Base-by-base conservation (phyloP, 345 rosid genomes). In the Bruguiera gymnorhiza region DNA sequence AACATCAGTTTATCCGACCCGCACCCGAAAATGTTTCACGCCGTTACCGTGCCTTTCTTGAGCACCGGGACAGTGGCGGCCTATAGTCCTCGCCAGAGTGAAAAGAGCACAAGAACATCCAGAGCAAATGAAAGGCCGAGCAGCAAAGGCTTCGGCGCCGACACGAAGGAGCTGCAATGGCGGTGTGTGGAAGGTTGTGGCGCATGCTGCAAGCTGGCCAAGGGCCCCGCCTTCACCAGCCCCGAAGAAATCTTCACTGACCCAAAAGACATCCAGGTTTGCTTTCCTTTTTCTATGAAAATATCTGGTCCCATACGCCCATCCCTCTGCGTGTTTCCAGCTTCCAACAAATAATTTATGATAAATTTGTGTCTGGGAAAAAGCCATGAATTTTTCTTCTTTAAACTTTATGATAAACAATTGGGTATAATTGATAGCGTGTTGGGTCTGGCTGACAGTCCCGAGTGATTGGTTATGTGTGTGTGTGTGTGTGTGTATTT, bases 191-290 rank as follows among this genome's bases (percentile, higher is more conserved):
- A 87, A 63, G 78, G 84, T 3, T 90, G 97, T 57, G 97, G 97
- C 30, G 96, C 98, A 8, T 90, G 97, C 75, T 93, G 98, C 84
- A 89, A 90, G 84, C 73, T 93, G 26, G 94, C 76, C n/a, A 93
- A 89, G 66, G 97, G 86, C 55, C 91, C 94, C 16, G 75, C 85
- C 66, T 91, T 91, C 27, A 76, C 83, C 27, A 80, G 90, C 9
- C 96, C 98, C 11, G 97, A 90, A 67, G 97, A 93, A 71, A 86
- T 90, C 74, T 89, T 90, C 76, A 76, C 77, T 1, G 62, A 86
- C 70, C 87, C 90, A 19, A 54, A 59, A 3, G 98, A 87, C 20
- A 19, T 88, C 3, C 79, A 88, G 97, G 98, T 87, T 37, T 10
- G 53, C 57, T 70, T 61, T 8, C 6, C 21, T 4, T n/a, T 5